A percentile compares a stretch with the other conserved stretches of the same genome.
phyloP scores from a whole-genome alignment of 2,329 filamentous ascomycete genomes.

The Hymenoscyphus repandus region DNA sequence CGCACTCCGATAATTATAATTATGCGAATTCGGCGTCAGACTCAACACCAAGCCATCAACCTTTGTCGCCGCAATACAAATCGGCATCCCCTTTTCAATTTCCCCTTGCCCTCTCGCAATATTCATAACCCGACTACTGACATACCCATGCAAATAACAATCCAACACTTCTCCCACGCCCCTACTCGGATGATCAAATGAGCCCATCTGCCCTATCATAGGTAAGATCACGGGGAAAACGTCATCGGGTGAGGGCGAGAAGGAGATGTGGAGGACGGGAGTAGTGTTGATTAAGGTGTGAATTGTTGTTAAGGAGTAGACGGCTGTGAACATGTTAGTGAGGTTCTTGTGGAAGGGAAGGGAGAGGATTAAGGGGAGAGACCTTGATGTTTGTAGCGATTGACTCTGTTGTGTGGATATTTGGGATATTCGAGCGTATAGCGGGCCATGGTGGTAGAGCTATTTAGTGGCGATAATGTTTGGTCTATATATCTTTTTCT shows the following conservation, averaged over 20 bases:
- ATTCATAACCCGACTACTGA: conserved; percentile 72
- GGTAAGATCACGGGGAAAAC: conserved; percentile 75
- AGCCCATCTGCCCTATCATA: conserved; percentile 81
- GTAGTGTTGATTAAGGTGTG: conserved; percentile 70
- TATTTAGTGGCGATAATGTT: no score
- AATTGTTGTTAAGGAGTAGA: conserved; percentile 51
- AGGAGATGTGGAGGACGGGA: conserved; percentile 75
- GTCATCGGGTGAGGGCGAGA: conserved; percentile 43
- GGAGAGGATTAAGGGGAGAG: neutral
- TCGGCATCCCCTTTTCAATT: conserved; percentile 53
- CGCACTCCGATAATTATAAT: conserved; percentile 81
- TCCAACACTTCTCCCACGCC: conserved; percentile 63
- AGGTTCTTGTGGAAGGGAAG: neutral
- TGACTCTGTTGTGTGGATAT: conserved; percentile 22
- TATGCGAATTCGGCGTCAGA: conserved; percentile 76
- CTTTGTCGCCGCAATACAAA: conserved; percentile 67
- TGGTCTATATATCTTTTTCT: no score
- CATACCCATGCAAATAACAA: conserved; percentile 82
- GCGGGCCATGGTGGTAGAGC: conserved; percentile 15
- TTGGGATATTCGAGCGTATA: conserved; percentile 25
- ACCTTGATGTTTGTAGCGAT: conserved; percentile 27
- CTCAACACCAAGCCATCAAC: conserved; percentile 76
- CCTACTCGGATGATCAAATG: conserved; percentile 58
- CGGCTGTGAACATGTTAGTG: conserved; percentile 2
- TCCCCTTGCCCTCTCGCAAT: conserved; percentile 35